Conservation (phyloP, 257 asterid genomes). For the Solanum dulcamara region DNA sequence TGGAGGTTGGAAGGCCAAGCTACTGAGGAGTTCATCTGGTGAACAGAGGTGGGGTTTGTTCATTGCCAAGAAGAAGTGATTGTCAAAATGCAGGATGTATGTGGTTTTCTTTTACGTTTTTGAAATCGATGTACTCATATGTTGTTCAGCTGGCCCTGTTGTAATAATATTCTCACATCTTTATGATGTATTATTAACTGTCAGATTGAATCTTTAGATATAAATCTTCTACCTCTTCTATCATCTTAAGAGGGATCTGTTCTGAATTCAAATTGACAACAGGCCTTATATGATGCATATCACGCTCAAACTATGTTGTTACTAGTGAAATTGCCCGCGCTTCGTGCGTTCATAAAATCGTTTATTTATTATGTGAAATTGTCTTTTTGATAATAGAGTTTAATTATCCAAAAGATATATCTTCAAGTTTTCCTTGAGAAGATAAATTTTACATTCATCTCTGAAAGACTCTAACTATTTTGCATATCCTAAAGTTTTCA, state of each 20-base stretch:
- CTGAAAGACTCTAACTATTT: too few relatives aligned
- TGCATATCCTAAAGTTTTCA: too few relatives aligned
- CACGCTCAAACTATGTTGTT: not conserved
- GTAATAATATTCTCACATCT: not conserved
- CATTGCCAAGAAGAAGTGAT: conserved; percentile 45
- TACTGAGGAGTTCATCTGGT: conserved; percentile 61
- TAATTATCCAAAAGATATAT: too few relatives aligned
- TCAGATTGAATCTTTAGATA: not conserved
- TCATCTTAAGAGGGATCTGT: not conserved
- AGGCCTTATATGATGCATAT: not conserved
- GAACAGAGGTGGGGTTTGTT: conserved; percentile 99
- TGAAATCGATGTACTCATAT: not conserved
- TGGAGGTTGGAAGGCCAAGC: conserved; percentile 84
- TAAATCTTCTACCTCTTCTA: not conserved
- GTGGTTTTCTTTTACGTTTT: not conserved
- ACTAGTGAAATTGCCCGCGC: too few relatives aligned
- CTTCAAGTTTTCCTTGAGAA: too few relatives aligned
- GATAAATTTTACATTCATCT: too few relatives aligned
- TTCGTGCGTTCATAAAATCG: too few relatives aligned
- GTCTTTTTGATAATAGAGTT: too few relatives aligned
- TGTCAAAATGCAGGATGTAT: not conserved
- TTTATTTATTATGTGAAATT: too few relatives aligned
- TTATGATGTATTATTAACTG: not conserved
- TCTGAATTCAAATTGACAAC: not conserved
- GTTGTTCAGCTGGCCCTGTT: not conserved